phyloP scores from a whole-genome alignment of 768 basidiomycete species.

The Filobasidium floriforme region DNA sequence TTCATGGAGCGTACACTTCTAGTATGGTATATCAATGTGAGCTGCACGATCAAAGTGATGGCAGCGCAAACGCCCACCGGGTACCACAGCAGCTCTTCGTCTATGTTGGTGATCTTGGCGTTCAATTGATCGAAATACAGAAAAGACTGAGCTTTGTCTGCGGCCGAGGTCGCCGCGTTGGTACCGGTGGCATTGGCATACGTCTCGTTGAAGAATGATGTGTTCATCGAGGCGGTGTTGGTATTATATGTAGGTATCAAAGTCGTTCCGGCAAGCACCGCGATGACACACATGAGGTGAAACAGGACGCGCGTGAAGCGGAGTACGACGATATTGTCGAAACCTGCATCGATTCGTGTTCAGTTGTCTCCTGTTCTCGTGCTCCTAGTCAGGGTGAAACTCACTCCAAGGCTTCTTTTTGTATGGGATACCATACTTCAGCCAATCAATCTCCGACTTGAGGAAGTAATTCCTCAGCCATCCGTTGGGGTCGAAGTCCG shows the following conservation, averaged over 20 bases:
- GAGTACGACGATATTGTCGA: neutral
- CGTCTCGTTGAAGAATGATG: constrained; percentile 1
- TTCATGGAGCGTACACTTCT: neutral
- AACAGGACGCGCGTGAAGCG: neutral
- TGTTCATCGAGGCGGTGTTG: neutral
- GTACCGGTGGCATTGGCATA: constrained; percentile 2
- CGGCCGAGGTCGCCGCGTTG: neutral
- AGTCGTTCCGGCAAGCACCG: neutral
- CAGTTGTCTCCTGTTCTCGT: too few species aligned
- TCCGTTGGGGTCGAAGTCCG: neutral
- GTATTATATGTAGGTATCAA: constrained; percentile 2
- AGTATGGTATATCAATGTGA: neutral
- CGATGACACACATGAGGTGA: neutral
- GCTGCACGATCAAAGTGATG: neutral
- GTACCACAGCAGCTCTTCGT: neutral
- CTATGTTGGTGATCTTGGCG: constrained; percentile 1
- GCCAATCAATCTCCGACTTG: neutral
- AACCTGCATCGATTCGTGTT: too few species aligned
- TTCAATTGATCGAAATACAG: neutral
- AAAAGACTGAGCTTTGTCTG: neutral
- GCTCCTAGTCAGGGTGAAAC: too few species aligned
- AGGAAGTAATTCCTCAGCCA: neutral
- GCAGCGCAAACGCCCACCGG: constrained; percentile 1
- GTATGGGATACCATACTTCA: neutral
- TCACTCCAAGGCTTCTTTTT: neutral